These are phyloP conservation scores for Leccinum imitatum DNA, from an alignment of 768 basidiomycete species.

Conservation along the genomic window DNA sequence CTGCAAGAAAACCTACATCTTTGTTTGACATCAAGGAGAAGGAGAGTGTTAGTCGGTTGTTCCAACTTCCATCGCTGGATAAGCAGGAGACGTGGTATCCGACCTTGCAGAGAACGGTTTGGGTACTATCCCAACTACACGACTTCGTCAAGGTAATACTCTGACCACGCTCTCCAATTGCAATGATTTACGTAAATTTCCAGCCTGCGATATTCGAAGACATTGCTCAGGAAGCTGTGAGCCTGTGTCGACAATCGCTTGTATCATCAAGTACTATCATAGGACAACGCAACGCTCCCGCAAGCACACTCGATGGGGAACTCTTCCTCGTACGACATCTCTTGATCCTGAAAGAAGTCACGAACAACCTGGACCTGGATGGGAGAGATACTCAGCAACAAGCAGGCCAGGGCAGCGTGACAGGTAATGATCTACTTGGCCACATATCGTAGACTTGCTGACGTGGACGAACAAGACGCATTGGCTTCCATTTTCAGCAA, in stretches of 20 bases:
- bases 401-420: slow-evolving; percentile 52
- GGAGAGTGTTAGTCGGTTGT: slow-evolving; percentile 65
- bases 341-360: slow-evolving; percentile 88
- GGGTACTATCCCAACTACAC: slow-evolving; percentile 88
- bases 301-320: slow-evolving; percentile 61
- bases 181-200: slow-evolving; percentile 2
- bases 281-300: slow-evolving; percentile 44
- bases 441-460: not conserved
- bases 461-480: slow-evolving; percentile 27
- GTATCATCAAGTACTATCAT: slow-evolving; percentile 69
- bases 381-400: slow-evolving; percentile 45
- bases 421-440: slow-evolving; percentile 41
- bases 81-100: slow-evolving; percentile 91
- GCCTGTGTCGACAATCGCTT: slow-evolving; percentile 79
- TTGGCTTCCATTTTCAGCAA: slow-evolving; percentile 33
- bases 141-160: slow-evolving; percentile 83
- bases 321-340: slow-evolving; percentile 91
- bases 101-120: slow-evolving; percentile 81
- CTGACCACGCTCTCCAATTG: not conserved
- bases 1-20: slow-evolving; percentile 42
- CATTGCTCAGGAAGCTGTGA: slow-evolving; percentile 90
- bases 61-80: slow-evolving; percentile 67
- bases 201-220: slow-evolving; percentile 97
- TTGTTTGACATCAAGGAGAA: slow-evolving; percentile 60
- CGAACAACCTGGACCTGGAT: slow-evolving; percentile 68